Evolutionary conservation across 2,329 filamentous ascomycete genomes (phyloP), one percentile per base, ranked within the genome.

Genomic region (Exophiala mesophila): DNA sequence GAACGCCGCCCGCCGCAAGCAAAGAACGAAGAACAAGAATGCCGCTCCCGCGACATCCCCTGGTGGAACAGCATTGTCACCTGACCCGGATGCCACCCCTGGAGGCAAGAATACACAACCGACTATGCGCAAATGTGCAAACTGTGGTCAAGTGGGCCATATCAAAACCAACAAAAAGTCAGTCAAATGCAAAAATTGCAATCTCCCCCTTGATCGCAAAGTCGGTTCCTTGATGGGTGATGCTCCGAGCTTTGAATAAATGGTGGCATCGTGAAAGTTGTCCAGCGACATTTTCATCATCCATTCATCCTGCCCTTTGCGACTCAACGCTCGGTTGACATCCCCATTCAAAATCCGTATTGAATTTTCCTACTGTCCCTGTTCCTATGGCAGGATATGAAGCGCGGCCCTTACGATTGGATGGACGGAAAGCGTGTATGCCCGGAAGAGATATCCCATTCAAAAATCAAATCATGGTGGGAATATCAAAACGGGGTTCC

Each of bases 151-250:
- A 64, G 85, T 94, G 41, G 92, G 92, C 21, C 92, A 98, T 61
- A 98, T 98, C 73, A 96, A 96, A 68, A 97, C 90, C 35, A 97
- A 97, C 73, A 94, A 96, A 71, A 97, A 96, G 88, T 92, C 78
- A 68, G 74, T 66, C 55, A 49, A 55, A 52, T 57, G 55, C 53
- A 48, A 47, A 39, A 38, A 47, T 44, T 56, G 52, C 40, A 36
- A 52, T 47, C 45, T 50, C 33, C 47, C 47, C 41, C 18, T 50
- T 43, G 39, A 49, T 23, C 46, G 44, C 49, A 45, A 51, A 21
- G 31, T 50, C 37, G 48, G 36, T 6, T 45, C 38, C 13, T 15
- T 47, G 37, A 30, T 52, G 41, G 38, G 45, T 21, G 35, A 40
- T 33, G 39, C 47, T 12, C 47, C 44, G 37, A 36, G 20, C 33